These are phyloP conservation scores for Stereocaulon alpinum DNA, from an alignment of 495 filamentous ascomycete genomes.

Conservation along the genomic window DNA sequence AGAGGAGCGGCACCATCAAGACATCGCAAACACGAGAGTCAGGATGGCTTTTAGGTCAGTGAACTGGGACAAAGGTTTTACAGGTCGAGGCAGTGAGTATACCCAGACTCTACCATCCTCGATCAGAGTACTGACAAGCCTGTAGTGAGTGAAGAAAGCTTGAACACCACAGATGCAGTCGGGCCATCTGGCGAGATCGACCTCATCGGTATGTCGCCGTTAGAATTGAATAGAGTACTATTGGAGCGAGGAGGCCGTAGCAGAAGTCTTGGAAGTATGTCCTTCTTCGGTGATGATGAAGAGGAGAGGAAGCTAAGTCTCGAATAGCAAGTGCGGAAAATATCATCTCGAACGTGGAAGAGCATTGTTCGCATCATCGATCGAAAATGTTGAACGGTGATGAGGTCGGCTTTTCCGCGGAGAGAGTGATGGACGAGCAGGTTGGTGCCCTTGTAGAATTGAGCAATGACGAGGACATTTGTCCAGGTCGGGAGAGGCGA, in stretches of 20 bases:
- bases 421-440: neutral
- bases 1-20: too few species aligned
- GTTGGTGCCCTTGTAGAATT: too few species aligned
- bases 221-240: neutral
- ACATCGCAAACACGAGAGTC: neutral
- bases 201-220: neutral
- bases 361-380: neutral
- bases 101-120: too few species aligned
- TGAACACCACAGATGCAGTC: neutral
- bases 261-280: neutral
- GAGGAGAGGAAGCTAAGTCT: neutral
- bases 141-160: neutral
- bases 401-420: neutral
- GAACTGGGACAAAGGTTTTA: neutral
- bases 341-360: neutral
- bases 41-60: neutral
- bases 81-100: constrained; percentile 1
- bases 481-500: neutral
- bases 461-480: neutral
- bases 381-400: neutral
- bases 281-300: neutral
- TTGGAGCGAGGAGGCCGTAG: neutral
- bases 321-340: neutral
- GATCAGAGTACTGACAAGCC: neutral
- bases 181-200: neutral